These are phyloP conservation scores for Suillus luteus DNA, from an alignment of 768 basidiomycete genomes.

Conservation along the genomic window DNA sequence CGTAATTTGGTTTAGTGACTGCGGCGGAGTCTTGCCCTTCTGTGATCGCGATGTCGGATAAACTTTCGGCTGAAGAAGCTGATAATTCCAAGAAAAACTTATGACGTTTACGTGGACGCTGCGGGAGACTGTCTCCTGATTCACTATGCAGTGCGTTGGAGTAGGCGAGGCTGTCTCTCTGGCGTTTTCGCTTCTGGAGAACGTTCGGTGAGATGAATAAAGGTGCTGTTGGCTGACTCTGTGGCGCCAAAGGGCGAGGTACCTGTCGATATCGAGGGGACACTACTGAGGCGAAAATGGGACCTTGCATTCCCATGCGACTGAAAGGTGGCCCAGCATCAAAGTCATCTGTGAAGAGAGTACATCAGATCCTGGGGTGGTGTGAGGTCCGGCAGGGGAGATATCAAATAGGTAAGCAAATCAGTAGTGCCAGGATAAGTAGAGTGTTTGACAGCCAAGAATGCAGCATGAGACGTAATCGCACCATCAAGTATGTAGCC, in stretches of 20 bases:
- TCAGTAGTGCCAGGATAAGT: not conserved
- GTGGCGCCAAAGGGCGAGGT: not conserved
- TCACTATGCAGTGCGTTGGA: slow-evolving; percentile 22
- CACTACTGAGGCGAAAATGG: no score
- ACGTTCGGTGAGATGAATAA: slow-evolving; percentile 23
- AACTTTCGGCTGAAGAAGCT: slow-evolving; percentile 8
- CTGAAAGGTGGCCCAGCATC: slow-evolving; percentile 3
- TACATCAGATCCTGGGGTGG: not conserved
- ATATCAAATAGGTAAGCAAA: not conserved
- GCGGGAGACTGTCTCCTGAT: slow-evolving; percentile 31
- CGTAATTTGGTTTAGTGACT: no score
- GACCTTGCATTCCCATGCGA: not conserved
- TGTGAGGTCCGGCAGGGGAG: not conserved
- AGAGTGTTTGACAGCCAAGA: not conserved
- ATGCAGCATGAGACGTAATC: slow-evolving; percentile 7
- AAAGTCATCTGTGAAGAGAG: not conserved
- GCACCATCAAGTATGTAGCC: slow-evolving; percentile 34
- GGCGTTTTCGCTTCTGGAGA: slow-evolving; percentile 30
- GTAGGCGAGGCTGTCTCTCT: slow-evolving; percentile 31
- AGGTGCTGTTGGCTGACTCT: not conserved
- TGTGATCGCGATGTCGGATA: not conserved
- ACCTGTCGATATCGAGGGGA: not conserved
- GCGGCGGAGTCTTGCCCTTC: not conserved
- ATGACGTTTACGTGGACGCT: slow-evolving; percentile 30
- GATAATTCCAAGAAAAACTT: slow-evolving; percentile 30